phyloP scores from a whole-genome alignment of 225 moss, liverwort and hornwort species.

The Lunularia cruciata region DNA sequence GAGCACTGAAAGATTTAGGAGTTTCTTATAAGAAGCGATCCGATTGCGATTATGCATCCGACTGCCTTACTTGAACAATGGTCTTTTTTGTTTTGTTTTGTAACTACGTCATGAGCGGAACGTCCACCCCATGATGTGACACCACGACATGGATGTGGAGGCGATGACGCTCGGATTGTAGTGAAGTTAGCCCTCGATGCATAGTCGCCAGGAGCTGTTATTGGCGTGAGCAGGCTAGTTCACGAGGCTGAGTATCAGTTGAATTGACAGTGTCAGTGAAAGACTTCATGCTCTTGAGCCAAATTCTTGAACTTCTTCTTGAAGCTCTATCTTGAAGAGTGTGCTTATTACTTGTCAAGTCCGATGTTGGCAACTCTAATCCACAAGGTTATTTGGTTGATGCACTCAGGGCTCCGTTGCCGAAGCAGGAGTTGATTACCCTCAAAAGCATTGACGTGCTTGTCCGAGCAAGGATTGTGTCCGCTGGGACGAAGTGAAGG shows the following conservation, averaged over 20 bases:
- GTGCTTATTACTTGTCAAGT: neutral
- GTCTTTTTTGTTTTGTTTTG: too few species aligned
- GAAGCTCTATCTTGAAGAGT: neutral
- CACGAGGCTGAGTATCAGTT: slow-evolving; percentile 1
- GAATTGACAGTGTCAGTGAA: slow-evolving; percentile 1
- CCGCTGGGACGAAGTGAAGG: neutral
- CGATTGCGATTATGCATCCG: slow-evolving; percentile 20
- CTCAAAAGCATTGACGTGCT: neutral
- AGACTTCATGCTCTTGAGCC: neutral
- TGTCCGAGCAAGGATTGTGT: too few species aligned
- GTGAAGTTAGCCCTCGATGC: slow-evolving; percentile 19
- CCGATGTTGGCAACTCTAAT: neutral
- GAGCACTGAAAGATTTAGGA: neutral
- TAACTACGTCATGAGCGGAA: too few species aligned
- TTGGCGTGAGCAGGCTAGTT: slow-evolving; percentile 1
- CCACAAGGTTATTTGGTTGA: slow-evolving; percentile 3
- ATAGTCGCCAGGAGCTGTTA: slow-evolving; percentile 7
- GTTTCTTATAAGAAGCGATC: slow-evolving; percentile 8
- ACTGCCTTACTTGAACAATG: slow-evolving; percentile 14
- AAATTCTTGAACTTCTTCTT: neutral
- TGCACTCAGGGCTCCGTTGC: slow-evolving; percentile 10
- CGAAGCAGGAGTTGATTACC: slow-evolving; percentile 1
- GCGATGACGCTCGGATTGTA: slow-evolving; percentile 5
- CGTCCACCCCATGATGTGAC: slow-evolving; percentile 12
- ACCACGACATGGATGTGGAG: slow-evolving; percentile 8